Conservation (phyloP, 306 rosid species). For the Calophaca sinica region DNA sequence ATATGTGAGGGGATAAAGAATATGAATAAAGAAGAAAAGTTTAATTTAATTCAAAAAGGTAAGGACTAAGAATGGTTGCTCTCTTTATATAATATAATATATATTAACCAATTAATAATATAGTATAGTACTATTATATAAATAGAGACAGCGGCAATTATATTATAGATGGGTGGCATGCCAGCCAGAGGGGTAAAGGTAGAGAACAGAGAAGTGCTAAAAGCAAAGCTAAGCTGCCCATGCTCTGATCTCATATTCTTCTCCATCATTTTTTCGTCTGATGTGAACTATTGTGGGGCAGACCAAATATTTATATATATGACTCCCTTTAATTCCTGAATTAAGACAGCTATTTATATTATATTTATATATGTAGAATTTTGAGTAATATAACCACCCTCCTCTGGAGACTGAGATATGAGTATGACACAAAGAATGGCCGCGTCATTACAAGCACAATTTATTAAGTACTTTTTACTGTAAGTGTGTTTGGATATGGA, state of each 20-base stretch:
- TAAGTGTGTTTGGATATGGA: too few species aligned
- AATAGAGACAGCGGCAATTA: not conserved
- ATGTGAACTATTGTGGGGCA: conserved; percentile 76
- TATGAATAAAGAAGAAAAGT: conserved; percentile 45
- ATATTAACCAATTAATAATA: too few species aligned
- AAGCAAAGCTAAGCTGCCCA: conserved; percentile 61
- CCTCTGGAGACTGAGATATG: too few species aligned
- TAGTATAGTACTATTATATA: too few species aligned
- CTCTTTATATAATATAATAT: not conserved
- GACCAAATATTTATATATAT: not conserved
- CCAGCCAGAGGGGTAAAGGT: conserved; percentile 7
- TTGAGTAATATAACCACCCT: too few species aligned
- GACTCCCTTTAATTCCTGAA: too few species aligned
- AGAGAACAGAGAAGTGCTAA: not conserved
- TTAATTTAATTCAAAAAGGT: conserved; percentile 37
- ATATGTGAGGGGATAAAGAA: too few species aligned
- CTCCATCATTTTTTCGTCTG: conserved; percentile 70
- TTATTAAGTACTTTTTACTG: too few species aligned
- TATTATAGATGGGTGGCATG: not conserved
- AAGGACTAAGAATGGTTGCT: not conserved
- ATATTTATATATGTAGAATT: too few species aligned
- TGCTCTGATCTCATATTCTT: conserved; percentile 64
- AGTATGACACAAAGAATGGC: too few species aligned
- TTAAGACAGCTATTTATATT: too few species aligned
- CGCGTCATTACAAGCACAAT: too few species aligned